Conservation (phyloP, 768 basidiomycete species). For the Suillus brevipes region DNA sequence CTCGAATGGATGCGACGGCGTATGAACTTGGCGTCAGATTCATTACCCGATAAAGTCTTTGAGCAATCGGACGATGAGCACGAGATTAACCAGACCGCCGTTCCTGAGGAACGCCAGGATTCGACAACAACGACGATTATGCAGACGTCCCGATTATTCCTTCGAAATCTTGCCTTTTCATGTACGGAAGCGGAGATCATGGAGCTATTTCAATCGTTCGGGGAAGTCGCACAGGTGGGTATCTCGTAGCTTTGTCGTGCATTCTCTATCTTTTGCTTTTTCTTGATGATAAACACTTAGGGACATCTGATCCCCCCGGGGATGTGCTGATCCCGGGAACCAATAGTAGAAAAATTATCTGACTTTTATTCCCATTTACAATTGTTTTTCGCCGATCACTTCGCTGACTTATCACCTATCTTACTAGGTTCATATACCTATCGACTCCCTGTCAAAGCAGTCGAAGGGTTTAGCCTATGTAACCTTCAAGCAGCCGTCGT, state of each 20-base stretch:
- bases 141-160: conserved; percentile 77
- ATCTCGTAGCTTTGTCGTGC: not conserved
- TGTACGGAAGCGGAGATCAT: conserved; percentile 72
- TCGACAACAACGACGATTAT: conserved; percentile 52
- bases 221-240: conserved; percentile 75
- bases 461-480: conserved; percentile 67
- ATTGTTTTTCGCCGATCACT: not conserved
- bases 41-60: conserved; percentile 47
- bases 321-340: conserved; percentile 48
- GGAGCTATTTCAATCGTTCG: conserved; percentile 65
- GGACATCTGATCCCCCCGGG: conserved; percentile 47
- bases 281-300: conserved; percentile 45
- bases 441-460: conserved; percentile 45
- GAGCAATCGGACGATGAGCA: conserved; percentile 64
- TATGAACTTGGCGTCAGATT: conserved; percentile 46
- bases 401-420: not conserved
- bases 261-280: conserved; percentile 8
- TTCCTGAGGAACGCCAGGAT: conserved; percentile 28
- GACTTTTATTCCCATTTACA: conserved; percentile 16
- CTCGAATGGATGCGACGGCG: conserved; percentile 73
- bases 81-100: conserved; percentile 13
- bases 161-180: conserved; percentile 93
- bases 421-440: conserved; percentile 56
- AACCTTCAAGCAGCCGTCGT: conserved; percentile 43
- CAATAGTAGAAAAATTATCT: conserved; percentile 56